phyloP scores from a whole-genome alignment of 768 basidiomycete species.

The Pisolithus albus region DNA sequence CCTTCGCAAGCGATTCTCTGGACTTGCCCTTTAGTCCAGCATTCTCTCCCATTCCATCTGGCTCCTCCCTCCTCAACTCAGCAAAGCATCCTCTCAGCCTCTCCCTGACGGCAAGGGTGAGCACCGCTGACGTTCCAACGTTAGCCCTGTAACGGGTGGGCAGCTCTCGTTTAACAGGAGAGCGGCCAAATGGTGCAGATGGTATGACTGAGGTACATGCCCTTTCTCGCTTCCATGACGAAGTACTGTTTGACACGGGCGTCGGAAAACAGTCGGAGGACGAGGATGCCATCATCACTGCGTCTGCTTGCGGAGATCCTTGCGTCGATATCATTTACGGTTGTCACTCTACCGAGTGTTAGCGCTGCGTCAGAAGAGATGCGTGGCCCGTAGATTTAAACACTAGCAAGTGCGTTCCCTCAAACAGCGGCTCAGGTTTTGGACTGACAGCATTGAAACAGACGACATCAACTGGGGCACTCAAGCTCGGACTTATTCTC shows the following conservation, averaged over 20 bases:
- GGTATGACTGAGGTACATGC: slow-evolving; percentile 31
- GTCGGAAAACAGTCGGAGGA: slow-evolving; percentile 33
- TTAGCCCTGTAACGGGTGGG: slow-evolving; percentile 95
- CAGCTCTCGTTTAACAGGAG: slow-evolving; percentile 29
- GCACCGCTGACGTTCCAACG: slow-evolving; percentile 47
- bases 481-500: too few relatives aligned
- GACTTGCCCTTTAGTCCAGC: slow-evolving; percentile 35
- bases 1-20: too few relatives aligned
- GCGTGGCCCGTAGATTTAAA: slow-evolving; percentile 20
- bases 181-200: slow-evolving; percentile 9
- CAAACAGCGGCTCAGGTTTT: slow-evolving; percentile 11
- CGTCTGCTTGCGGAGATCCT: slow-evolving; percentile 30
- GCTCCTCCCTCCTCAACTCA: slow-evolving; percentile 19
- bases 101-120: slow-evolving; percentile 67
- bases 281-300: slow-evolving; percentile 33
- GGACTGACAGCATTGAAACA: slow-evolving; percentile 14
- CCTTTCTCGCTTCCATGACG: slow-evolving; percentile 13
- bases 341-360: slow-evolving; percentile 26
- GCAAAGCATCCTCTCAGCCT: slow-evolving; percentile 24
- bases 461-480: slow-evolving; percentile 17
- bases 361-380: slow-evolving; percentile 28
- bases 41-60: slow-evolving; percentile 29
- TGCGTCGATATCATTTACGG: slow-evolving; percentile 27
- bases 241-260: slow-evolving; percentile 10
- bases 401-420: slow-evolving; percentile 4